These are phyloP conservation scores for Penicillium nucicola DNA, from an alignment of 495 filamentous ascomycete genomes.

Conservation along the genomic window DNA sequence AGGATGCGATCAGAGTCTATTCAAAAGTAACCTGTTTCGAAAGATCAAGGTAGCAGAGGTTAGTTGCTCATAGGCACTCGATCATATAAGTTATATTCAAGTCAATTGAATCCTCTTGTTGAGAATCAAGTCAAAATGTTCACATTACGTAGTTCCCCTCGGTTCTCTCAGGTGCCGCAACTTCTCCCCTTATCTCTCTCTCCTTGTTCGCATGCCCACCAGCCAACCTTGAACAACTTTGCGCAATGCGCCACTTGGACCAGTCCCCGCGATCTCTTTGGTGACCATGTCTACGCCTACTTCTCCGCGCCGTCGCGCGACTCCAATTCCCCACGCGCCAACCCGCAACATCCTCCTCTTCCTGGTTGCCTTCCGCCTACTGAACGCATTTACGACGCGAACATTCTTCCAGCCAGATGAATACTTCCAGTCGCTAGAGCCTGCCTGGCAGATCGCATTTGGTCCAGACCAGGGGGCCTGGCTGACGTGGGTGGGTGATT, in stretches of 20 bases:
- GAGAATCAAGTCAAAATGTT: no score
- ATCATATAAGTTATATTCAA: no score
- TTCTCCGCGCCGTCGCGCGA: constrained; percentile 14
- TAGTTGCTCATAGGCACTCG: no score
- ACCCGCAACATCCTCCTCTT: constrained; percentile 49
- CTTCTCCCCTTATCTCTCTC: background rate
- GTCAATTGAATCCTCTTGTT: no score
- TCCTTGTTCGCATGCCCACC: background rate
- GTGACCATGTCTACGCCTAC: constrained; percentile 13
- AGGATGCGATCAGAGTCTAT: background rate
- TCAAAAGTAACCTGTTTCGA: background rate
- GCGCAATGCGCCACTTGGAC: background rate
- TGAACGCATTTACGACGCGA: constrained; percentile 77
- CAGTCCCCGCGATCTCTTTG: background rate
- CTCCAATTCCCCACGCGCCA: constrained; percentile 18
- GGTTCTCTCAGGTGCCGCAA: no score
- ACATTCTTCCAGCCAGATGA: constrained; percentile 99
- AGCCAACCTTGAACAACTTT: background rate
- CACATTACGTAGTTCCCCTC: no score
- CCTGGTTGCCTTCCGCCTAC: constrained; percentile 72
- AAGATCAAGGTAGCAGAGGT: background rate
- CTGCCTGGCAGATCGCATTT: constrained; percentile 89
- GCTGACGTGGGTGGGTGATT: constrained; percentile 84
- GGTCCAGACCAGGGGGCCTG: constrained; percentile 74
- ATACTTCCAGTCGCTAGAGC: constrained; percentile 94